phyloP scores from a whole-genome alignment of 2,329 filamentous ascomycete species.

The Ustulina deusta region DNA sequence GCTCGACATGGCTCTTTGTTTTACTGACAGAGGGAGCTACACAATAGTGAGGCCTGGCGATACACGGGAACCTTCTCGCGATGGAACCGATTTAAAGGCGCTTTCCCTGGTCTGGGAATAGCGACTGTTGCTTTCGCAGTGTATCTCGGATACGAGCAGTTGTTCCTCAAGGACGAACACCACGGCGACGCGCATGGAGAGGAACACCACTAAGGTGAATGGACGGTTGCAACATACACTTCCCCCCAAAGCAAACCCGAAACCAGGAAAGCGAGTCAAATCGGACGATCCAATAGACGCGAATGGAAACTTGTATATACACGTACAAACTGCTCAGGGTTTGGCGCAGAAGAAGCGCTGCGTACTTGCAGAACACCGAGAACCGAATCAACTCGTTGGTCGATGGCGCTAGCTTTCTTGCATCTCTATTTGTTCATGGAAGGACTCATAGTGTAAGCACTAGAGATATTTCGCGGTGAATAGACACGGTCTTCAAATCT shows the following conservation, averaged over 20 bases:
- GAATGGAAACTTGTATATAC: conserved; percentile 36
- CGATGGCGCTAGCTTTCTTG: not conserved
- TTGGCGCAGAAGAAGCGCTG: conserved; percentile 14
- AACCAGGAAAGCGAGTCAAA: not conserved
- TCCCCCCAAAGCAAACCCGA: not conserved
- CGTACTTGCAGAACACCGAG: conserved; percentile 7
- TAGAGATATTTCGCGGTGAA: conserved; percentile 14
- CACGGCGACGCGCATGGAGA: conserved; percentile 68
- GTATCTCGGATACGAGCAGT: conserved; percentile 90
- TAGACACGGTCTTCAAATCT: conserved; percentile 6
- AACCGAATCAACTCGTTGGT: conserved; percentile 1
- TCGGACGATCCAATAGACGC: conserved; percentile 19
- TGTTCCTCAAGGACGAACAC: conserved; percentile 82
- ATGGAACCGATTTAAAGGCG: conserved; percentile 86
- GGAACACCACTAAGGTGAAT: conserved; percentile 65
- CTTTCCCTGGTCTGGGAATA: conserved; percentile 92
- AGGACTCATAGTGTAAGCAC: conserved; percentile 12
- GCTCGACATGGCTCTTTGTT: not conserved
- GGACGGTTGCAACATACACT: not conserved
- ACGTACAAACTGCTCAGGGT: conserved; percentile 27
- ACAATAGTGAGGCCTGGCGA: conserved; percentile 90
- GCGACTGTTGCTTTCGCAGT: conserved; percentile 89
- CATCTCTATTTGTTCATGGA: conserved; percentile 12
- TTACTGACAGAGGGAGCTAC: conserved; percentile 14
- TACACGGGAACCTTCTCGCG: conserved; percentile 90